phyloP scores from a whole-genome alignment of 805 yeast species.

The Spathaspora girioi region DNA sequence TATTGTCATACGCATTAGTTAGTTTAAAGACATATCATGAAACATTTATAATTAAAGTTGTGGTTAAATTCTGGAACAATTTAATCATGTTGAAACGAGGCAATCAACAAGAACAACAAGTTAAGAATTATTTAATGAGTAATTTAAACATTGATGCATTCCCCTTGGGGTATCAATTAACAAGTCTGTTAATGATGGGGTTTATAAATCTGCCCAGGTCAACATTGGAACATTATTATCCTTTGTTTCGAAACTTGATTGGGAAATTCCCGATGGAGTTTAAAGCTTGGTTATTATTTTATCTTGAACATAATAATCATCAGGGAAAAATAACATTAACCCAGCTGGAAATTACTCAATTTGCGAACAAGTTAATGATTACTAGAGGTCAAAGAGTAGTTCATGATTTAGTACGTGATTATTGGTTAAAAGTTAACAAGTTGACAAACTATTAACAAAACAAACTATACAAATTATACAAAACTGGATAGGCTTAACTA shows the following conservation, averaged over 20 bases:
- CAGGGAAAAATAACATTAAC: constrained; percentile 12
- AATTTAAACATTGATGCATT: constrained; percentile 7
- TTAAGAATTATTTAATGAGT: constrained; percentile 19
- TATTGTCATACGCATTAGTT: constrained; percentile 28
- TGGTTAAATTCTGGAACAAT: constrained; percentile 53
- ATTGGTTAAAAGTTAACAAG: constrained; percentile 65
- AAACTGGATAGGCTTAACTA: not conserved
- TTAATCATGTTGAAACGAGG: constrained; percentile 47
- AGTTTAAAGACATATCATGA: constrained; percentile 45
- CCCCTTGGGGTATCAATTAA: constrained; percentile 20
- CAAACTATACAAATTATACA: constrained; percentile 3
- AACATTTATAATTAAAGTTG: constrained; percentile 50
- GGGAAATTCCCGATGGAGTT: constrained; percentile 47
- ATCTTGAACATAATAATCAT: constrained; percentile 8
- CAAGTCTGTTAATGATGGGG: constrained; percentile 23
- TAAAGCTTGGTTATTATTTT: constrained; percentile 40
- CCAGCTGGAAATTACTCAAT: constrained; percentile 32
- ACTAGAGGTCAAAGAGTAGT: constrained; percentile 68
- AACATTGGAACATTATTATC: constrained; percentile 54
- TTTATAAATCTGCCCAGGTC: constrained; percentile 53
- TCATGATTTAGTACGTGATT: constrained; percentile 52
- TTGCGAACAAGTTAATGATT: constrained; percentile 52
- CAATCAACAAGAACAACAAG: constrained; percentile 36
- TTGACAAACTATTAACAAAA: constrained; percentile 35
- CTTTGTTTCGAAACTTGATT: constrained; percentile 44